Evolutionary conservation across 2,329 filamentous ascomycete species (phyloP).

Genomic region (Amesomyces nigricolor): DNA sequence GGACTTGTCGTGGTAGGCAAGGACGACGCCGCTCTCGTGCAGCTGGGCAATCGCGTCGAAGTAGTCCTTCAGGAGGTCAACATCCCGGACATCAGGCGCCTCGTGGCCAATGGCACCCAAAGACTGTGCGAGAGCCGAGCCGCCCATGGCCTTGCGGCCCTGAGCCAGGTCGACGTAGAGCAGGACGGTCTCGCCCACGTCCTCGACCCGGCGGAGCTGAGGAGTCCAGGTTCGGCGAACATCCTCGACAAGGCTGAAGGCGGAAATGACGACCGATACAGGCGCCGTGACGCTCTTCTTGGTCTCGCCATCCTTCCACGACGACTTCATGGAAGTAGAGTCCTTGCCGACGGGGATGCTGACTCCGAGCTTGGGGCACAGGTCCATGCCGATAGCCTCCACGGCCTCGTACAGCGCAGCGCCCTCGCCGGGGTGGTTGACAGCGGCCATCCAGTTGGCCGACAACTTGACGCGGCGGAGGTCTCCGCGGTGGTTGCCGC

Average conservation of each 20-base stretch:
- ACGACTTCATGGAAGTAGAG: conserved; percentile 98
- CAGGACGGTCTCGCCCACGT: conserved; percentile 82
- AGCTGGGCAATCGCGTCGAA: conserved; percentile 75
- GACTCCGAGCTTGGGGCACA: conserved; percentile 85
- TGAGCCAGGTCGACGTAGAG: conserved; percentile 87
- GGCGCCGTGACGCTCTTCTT: conserved; percentile 91
- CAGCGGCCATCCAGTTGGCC: conserved; percentile 99
- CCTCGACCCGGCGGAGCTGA: conserved; percentile 72
- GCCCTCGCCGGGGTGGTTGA: conserved; percentile 85
- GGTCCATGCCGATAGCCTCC: conserved; percentile 83
- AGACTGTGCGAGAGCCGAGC: conserved; percentile 84
- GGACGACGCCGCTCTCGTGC: conserved; percentile 57
- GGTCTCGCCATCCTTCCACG: conserved; percentile 72
- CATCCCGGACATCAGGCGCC: conserved; percentile 78
- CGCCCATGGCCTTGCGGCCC: conserved; percentile 76
- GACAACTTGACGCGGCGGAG: conserved; percentile 79
- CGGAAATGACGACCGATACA: conserved; percentile 83
- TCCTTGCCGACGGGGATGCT: conserved; percentile 97
- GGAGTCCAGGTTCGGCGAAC: conserved; percentile 91
- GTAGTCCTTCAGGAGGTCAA: conserved; percentile 77
- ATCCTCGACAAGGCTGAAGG: conserved; percentile 79
- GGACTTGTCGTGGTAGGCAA: conserved; percentile 91
- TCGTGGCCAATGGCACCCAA: conserved; percentile 81
- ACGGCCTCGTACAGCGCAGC: conserved; percentile 91
- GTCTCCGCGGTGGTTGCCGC: conserved; percentile 51